Evolutionary conservation across 2,329 filamentous ascomycete genomes (phyloP), one percentile per base, ranked within the genome.

Genomic region (Talaromyces sp.): DNA sequence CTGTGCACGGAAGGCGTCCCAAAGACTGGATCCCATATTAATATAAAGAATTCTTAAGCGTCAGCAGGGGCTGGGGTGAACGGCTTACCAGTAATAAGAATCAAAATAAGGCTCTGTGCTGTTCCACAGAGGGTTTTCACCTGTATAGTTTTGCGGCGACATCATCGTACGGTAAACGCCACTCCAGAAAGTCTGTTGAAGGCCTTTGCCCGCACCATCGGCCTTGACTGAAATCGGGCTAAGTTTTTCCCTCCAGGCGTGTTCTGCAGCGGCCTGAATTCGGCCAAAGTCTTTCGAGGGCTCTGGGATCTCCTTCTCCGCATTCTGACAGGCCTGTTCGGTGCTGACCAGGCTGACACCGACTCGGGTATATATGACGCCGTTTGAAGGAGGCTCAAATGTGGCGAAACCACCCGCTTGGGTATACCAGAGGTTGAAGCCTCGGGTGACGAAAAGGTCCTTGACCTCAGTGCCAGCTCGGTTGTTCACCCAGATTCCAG

Each of bases 141-240:
- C 87, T 0, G 88, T 90, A 64, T 89, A 89, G 66, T 90, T 88
- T 66, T 90, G 88, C 1, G 88, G 88, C 57, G 85, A 88, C 61
- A 90, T 83, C 85, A 90, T 87, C 2, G 85, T 85, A 18, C 87
- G 79, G 68, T 90, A 90, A 18, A 88, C 82, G 1, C 87, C 88
- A 60, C 85, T 89, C 78, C 88, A 90, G 66, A 91, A 89, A 44
- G 84, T 84, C 18, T 75, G 85, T 54, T 62, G 57, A 10, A 64
- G 42, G 30, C 56, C 54, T 18, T 44, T 85, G 72, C 4, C 85
- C 68, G 85, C 83, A 7, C 84, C 81, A 0, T 80, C 76, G 0
- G 79, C 73, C 33, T 84, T 81, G 5, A 88, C 73, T 1, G 74
- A 75, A 56, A 89, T 81, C 0, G 83, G 80, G 10, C 76, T 79